Conservation (phyloP, 1,284 basidiomycete species). For the Microbotryum violaceum region DNA sequence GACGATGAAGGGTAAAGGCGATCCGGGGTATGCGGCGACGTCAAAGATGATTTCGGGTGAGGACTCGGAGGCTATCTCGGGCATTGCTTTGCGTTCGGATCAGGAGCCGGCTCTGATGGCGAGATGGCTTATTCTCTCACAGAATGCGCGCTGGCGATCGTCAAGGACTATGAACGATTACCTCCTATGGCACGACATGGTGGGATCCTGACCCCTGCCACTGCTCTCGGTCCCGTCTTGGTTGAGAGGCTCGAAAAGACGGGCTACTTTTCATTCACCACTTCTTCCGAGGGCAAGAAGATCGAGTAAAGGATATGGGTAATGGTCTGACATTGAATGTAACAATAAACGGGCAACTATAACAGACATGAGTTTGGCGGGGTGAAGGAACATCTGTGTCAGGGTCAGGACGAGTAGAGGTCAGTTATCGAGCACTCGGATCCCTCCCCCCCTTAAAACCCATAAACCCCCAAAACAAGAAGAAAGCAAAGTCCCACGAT, state of each 20-base stretch:
- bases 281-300: slow-evolving; percentile 7
- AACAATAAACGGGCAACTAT: too few relatives aligned
- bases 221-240: slow-evolving; percentile 28
- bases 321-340: not conserved
- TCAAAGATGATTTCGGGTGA: slow-evolving; percentile 26
- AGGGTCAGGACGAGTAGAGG: too few relatives aligned
- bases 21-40: slow-evolving; percentile 35
- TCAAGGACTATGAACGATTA: slow-evolving; percentile 33
- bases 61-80: too few relatives aligned
- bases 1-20: slow-evolving; percentile 30
- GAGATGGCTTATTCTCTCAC: not conserved
- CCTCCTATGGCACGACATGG: slow-evolving; percentile 34
- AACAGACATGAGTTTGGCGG: too few relatives aligned
- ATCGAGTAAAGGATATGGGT: not conserved
- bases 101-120: too few relatives aligned
- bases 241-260: slow-evolving; percentile 32
- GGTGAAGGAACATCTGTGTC: too few relatives aligned
- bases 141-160: slow-evolving; percentile 31
- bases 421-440: too few relatives aligned
- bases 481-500: too few relatives aligned
- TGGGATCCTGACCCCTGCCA: slow-evolving; percentile 34
- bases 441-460: too few relatives aligned
- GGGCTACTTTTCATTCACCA: slow-evolving; percentile 23
- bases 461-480: too few relatives aligned
- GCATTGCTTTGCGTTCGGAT: too few relatives aligned